Base-by-base conservation (phyloP, 257 asterid genomes). In the Misopates orontium region DNA sequence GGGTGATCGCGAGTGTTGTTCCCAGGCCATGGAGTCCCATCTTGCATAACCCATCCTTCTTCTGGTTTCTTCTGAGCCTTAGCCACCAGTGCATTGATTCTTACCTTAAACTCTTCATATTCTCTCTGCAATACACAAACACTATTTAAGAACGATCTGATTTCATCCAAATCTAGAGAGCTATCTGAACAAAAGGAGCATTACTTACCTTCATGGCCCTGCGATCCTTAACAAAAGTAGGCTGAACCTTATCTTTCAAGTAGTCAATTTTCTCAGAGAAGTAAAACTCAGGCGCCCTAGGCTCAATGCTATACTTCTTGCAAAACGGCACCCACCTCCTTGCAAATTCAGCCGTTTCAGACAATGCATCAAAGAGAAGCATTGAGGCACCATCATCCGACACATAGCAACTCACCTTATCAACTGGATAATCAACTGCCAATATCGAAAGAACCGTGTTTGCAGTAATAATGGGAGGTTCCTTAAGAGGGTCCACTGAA, bases 11-110 rank as follows among this genome's bases (percentile, higher is more conserved):
- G 80, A 31, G 90, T 86, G 76, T 80, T 86, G 77, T 89, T 89
- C 56, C 96, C 96, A 0, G 96, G 96, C 96, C 96, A 89, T 6
- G 90, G 96, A 31, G 92, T 82, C 15, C 96, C 96, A 56, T 89
- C 95, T 70, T 89, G 95, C 95, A 89, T 89, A 55, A 86, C 85
- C 96, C 96, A 89, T 32, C 95, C 96, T 70, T 89, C 96, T 77
- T 89, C 96, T 17, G 96, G 96, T 73, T 86, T 86, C 78, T 86
- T 89, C 79, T 68, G 95, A 68, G 96, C 96, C 76, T 84, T 84
- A 23, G 96, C 90, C 54, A 89, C 96, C 65, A 89, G 62, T 18
- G 88, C 87, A 60, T 89, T 89, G 32, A 89, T 77, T 64, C 89
- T 83, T 56, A 89, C 95, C 77, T 89, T 89, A 77, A 82, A 89